A percentile compares a stretch with the other conserved stretches of the same genome.
phyloP scores from a whole-genome alignment of 768 basidiomycete species.

The Mycena albidolilacea region DNA sequence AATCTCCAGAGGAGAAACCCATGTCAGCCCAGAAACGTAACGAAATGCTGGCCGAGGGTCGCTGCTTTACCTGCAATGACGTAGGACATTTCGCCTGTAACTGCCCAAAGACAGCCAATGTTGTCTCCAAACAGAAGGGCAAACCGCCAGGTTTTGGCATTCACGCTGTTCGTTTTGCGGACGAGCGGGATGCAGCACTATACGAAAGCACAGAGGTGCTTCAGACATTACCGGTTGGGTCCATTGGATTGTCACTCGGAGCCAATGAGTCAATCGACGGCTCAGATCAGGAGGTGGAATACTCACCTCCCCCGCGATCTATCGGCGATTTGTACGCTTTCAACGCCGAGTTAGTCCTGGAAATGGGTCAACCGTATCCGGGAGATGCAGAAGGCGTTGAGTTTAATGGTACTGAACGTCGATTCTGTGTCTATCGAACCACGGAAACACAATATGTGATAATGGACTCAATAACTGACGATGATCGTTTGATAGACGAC shows the following conservation, averaged over 20 bases:
- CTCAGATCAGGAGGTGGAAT: background rate
- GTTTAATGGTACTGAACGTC: background rate
- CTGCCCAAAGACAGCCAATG: background rate
- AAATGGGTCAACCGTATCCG: background rate
- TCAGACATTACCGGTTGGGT: background rate
- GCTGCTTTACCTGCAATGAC: no score
- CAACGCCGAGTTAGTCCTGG: background rate
- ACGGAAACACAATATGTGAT: background rate
- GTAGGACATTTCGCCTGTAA: no score
- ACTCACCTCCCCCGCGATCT: background rate
- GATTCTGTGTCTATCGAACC: background rate
- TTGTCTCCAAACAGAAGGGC: background rate
- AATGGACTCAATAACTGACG: no score
- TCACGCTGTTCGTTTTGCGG: background rate
- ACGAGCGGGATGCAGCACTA: background rate
- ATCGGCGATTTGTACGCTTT: slow-evolving; percentile 6
- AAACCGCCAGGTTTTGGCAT: background rate
- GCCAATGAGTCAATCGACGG: background rate
- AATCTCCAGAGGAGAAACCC: no score
- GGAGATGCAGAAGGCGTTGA: background rate
- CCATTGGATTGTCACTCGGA: background rate
- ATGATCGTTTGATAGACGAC: no score
- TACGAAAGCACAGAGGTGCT: slow-evolving; percentile 6
- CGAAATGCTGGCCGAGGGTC: no score
- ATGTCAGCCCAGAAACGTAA: no score